phyloP scores from a whole-genome alignment of 257 asterid species.

The Solanum sejunctum region DNA sequence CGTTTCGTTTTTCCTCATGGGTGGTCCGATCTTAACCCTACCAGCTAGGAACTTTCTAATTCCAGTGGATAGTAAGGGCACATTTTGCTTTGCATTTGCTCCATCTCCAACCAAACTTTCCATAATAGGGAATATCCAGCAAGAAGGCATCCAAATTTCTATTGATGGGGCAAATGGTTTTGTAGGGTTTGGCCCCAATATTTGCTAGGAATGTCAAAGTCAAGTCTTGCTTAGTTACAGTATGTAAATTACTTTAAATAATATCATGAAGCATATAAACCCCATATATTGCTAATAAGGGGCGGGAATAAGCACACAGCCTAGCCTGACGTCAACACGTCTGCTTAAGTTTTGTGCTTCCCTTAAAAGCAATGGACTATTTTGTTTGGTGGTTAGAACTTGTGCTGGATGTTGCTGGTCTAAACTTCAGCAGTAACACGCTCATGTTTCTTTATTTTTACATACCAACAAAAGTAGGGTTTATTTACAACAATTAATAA shows the following conservation, averaged over 20 bases:
- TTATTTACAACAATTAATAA: no score
- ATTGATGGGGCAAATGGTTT: slow-evolving; percentile 66
- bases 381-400: no score
- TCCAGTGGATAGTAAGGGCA: slow-evolving; percentile 75
- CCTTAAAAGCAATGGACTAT: no score
- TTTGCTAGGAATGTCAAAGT: slow-evolving; percentile 28
- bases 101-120: slow-evolving; percentile 67
- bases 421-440: no score
- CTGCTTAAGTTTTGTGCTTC: no score
- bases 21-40: slow-evolving; percentile 79
- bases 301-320: no score
- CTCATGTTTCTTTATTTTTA: no score
- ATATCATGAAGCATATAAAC: neutral
- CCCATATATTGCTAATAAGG: no score
- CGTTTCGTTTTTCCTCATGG: slow-evolving; percentile 61
- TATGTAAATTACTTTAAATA: neutral
- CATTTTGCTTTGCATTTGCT: slow-evolving; percentile 86
- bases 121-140: slow-evolving; percentile 84
- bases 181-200: slow-evolving; percentile 88
- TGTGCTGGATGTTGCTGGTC: no score
- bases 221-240: neutral
- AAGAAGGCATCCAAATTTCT: slow-evolving; percentile 84
- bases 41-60: slow-evolving; percentile 81
- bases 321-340: no score
- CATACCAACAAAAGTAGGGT: no score